Percentiles rank a stretch among this genome's conserved stretches.
These are phyloP conservation scores for Wickerhamiella shivajii DNA, from an alignment of 805 yeast genomes.

Conservation along the genomic window DNA sequence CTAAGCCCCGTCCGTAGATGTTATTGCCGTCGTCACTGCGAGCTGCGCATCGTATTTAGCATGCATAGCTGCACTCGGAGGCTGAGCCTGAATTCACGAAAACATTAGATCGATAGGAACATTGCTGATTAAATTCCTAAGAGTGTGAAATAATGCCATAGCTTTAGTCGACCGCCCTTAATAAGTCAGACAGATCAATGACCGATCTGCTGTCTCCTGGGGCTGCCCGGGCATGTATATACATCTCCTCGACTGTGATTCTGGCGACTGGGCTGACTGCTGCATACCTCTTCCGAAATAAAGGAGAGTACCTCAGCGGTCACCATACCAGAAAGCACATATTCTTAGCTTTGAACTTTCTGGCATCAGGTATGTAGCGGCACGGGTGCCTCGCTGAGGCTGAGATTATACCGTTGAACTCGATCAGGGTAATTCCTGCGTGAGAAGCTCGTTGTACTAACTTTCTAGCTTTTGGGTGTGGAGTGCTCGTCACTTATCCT, in stretches of 20 bases:
- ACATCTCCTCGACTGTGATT: slow-evolving; percentile 41
- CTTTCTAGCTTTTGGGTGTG: slow-evolving; percentile 55
- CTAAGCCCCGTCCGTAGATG: no score
- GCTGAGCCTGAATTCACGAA: no score
- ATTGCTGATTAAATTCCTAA: no score
- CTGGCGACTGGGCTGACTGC: slow-evolving; percentile 39
- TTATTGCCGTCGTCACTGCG: no score
- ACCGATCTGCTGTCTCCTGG: no score
- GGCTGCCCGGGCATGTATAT: slow-evolving; percentile 56
- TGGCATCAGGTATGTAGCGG: slow-evolving; percentile 53
- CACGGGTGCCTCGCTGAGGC: slow-evolving; percentile 28
- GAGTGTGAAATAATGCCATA: no score
- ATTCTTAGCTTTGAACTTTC: slow-evolving; percentile 74
- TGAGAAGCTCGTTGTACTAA: slow-evolving; percentile 37
- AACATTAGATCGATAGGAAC: no score
- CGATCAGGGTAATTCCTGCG: slow-evolving; percentile 77
- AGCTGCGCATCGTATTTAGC: no score
- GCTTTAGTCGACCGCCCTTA: no score
- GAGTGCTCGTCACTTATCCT: slow-evolving; percentile 71
- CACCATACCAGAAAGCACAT: slow-evolving; percentile 69
- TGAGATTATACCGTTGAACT: slow-evolving; percentile 66
- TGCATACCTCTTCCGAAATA: slow-evolving; percentile 43
- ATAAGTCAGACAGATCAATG: no score
- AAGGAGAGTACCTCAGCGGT: slow-evolving; percentile 50
- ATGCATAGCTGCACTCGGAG: no score